Conservation (phyloP, 2,329 filamentous ascomycete genomes). For the Kalaharituber pfeilii region DNA sequence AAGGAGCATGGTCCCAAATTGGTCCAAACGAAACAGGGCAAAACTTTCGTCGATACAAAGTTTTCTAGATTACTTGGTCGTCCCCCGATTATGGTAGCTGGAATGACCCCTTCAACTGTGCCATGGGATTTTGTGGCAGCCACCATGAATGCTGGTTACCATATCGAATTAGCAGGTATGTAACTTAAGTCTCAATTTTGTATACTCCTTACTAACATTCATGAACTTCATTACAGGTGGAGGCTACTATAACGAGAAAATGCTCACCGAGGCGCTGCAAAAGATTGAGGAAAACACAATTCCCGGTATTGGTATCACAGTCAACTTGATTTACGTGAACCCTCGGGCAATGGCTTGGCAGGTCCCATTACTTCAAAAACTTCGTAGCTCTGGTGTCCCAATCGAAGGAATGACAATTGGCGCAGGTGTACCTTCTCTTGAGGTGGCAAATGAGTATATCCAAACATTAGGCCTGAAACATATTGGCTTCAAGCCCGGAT, state of each 20-base stretch:
- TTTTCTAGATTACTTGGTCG: constrained; percentile 76
- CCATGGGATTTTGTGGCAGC: constrained; percentile 83
- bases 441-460: constrained; percentile 86
- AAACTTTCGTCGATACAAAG: constrained; percentile 91
- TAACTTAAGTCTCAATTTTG: not conserved
- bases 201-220: not conserved
- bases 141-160: constrained; percentile 89
- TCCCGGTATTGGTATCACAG: constrained; percentile 67
- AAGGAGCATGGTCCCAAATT: constrained; percentile 90
- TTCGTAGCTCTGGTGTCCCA: constrained; percentile 69
- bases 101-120: constrained; percentile 83
- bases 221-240: constrained; percentile 32
- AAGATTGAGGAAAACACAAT: constrained; percentile 77
- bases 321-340: constrained; percentile 85
- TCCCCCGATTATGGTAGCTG: constrained; percentile 75
- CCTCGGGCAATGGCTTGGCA: constrained; percentile 85
- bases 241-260: constrained; percentile 69
- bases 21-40: constrained; percentile 71
- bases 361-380: constrained; percentile 62
- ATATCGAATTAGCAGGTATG: constrained; percentile 64
- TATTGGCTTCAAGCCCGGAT: constrained; percentile 87
- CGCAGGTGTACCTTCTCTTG: constrained; percentile 81
- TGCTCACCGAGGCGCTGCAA: constrained; percentile 62
- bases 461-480: constrained; percentile 83
- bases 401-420: constrained; percentile 88